Conservation (phyloP, 208 protist species). For the Leishmania mexicana region DNA sequence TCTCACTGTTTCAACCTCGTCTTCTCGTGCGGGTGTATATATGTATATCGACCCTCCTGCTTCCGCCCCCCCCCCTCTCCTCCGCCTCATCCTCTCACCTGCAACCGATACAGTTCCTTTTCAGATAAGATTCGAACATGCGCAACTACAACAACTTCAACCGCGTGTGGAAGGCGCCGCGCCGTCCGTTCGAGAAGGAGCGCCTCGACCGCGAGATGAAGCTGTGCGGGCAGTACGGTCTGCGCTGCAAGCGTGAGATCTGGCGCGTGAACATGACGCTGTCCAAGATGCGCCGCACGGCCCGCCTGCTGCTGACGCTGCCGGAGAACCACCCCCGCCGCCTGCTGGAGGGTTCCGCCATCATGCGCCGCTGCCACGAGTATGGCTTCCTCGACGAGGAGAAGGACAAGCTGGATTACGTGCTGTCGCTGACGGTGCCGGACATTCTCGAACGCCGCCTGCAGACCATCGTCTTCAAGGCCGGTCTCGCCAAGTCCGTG, state of each 20-base stretch:
- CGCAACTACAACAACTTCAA: slow-evolving; percentile 97
- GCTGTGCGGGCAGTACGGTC: slow-evolving; percentile 98
- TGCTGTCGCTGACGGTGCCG: slow-evolving; percentile 98
- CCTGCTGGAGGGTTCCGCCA: slow-evolving; percentile 98
- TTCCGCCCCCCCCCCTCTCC: background rate
- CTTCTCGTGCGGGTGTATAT: background rate
- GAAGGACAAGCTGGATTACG: slow-evolving; percentile 99
- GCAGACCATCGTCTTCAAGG: slow-evolving; percentile 99
- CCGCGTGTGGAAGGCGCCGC: slow-evolving; percentile 97
- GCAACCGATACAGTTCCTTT: background rate
- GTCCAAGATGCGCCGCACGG: slow-evolving; percentile 98
- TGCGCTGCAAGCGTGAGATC: slow-evolving; percentile 99
- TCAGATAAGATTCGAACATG: slow-evolving; percentile 34
- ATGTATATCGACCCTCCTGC: background rate
- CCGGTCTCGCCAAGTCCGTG: slow-evolving; percentile 99
- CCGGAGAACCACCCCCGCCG: slow-evolving; percentile 97
- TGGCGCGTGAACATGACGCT: slow-evolving; percentile 99
- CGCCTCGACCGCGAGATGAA: slow-evolving; percentile 99
- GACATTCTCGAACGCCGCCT: slow-evolving; percentile 99
- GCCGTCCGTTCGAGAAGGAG: slow-evolving; percentile 99
- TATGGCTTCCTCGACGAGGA: slow-evolving; percentile 96
- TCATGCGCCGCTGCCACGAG: slow-evolving; percentile 98
- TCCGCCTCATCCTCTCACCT: background rate
- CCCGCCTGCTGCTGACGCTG: slow-evolving; percentile 99
- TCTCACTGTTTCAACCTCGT: background rate